phyloP scores from a whole-genome alignment of 768 basidiomycete species.

The Lactarius hengduanensis region DNA sequence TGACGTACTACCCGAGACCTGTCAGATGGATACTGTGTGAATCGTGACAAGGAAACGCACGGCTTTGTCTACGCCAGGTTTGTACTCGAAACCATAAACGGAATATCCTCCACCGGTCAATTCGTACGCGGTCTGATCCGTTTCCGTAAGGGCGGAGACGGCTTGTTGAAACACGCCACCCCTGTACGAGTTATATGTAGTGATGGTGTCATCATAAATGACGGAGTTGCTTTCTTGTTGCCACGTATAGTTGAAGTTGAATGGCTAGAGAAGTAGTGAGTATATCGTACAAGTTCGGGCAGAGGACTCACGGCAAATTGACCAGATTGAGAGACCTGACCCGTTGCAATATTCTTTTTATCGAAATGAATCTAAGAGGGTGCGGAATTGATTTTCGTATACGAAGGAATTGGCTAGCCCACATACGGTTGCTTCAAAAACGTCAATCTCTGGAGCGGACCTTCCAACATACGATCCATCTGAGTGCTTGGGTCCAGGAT shows the following conservation, averaged over 20 bases:
- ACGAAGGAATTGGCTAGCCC: background rate
- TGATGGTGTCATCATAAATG: constrained; percentile 2
- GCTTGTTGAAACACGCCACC: constrained; percentile 86
- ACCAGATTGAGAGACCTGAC: constrained; percentile 27
- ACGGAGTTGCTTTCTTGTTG: background rate
- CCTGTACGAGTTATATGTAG: constrained; percentile 52
- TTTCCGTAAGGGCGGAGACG: constrained; percentile 64
- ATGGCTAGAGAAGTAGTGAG: constrained; percentile 17
- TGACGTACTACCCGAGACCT: constrained; percentile 36
- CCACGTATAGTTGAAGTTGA: constrained; percentile 25
- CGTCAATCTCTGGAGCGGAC: constrained; percentile 68
- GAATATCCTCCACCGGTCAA: constrained; percentile 37
- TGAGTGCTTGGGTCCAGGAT: constrained; percentile 50
- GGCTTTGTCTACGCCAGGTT: constrained; percentile 35
- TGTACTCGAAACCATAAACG: constrained; percentile 46
- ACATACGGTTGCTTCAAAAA: constrained; percentile 54
- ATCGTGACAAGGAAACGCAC: constrained; percentile 12
- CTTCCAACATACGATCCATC: constrained; percentile 64
- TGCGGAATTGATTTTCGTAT: background rate
- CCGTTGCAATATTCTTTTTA: background rate
- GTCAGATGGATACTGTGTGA: background rate
- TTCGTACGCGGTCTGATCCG: constrained; percentile 39
- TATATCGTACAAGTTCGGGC: background rate
- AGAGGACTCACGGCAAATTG: constrained; percentile 27
- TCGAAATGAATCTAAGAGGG: background rate